Base-by-base conservation (phyloP, 441 rosid genomes). In the Euphorbia schlechtendalii region DNA sequence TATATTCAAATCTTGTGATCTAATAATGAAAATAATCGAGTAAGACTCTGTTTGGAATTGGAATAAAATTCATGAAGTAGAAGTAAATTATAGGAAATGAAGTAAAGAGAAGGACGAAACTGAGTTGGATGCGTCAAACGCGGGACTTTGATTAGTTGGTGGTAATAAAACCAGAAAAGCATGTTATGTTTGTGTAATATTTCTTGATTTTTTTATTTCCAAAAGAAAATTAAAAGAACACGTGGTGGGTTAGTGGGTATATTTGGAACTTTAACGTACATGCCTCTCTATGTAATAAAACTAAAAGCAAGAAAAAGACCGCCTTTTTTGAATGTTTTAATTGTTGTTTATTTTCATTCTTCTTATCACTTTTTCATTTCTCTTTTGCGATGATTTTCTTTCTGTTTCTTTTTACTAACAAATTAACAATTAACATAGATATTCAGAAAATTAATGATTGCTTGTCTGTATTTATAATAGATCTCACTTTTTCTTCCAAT, bases 121-220 rank as follows among this genome's bases (percentile, higher is more conserved):
- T 24, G 15, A 21, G 45, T 34, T 22, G 12, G 28, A 18, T 14
- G 62, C 62, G 63, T 41, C 51, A 60, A 41, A 60, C 18, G 63
- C 63, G 63, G 63, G 21, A 30, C 38, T 30, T 55, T 56, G 40
- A 28, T 56, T 28, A 56, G 60, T 15, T 27, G 60, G 9, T 28
- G 60, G 60, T 56, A 56, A 56, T 56, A 56, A 56, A 56, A 56
- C 30, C 32, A 24, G 0, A 22, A 24, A 54, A 24, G 32, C 58
- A 54, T 54, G 58, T 25, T 34, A 10, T 30, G 43, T 58, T 4
- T 6, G 17, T 55, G 3, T 36, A 36, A 36, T 36, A 36, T 27
- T 27, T 27, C 30, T 27, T 27, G 30, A 27, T 27, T 27, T 27
- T 27, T 36, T 36, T 36, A 36, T 36, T 36, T 36, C 3, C 7